These are phyloP conservation scores for Kodamaea plutei DNA, from an alignment of 1,139 yeast species.

Conservation along the genomic window DNA sequence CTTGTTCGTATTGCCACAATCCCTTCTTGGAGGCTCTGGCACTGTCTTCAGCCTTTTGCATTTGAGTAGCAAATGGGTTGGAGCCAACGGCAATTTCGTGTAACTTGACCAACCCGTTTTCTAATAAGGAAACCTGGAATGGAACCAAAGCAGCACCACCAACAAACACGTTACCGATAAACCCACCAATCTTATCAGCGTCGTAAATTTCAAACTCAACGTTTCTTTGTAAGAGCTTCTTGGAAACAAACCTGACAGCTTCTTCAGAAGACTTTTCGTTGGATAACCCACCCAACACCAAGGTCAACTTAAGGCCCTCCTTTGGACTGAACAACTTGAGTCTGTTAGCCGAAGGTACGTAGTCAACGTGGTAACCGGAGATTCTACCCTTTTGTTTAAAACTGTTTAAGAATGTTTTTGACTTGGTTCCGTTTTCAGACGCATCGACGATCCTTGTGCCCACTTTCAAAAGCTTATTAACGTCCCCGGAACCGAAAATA, in stretches of 20 bases:
- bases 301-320: constrained; percentile 65
- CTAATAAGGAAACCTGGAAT: constrained; percentile 57
- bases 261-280: constrained; percentile 49
- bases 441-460: constrained; percentile 72
- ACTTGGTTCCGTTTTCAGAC: constrained; percentile 66
- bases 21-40: constrained; percentile 60
- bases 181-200: constrained; percentile 76
- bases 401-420: constrained; percentile 69
- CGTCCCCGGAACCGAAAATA: constrained; percentile 43
- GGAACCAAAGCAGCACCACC: constrained; percentile 48
- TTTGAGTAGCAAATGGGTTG: constrained; percentile 50
- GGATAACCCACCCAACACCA: constrained; percentile 74
- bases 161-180: constrained; percentile 65
- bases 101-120: constrained; percentile 59
- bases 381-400: constrained; percentile 64
- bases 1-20: constrained; percentile 53
- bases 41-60: constrained; percentile 57
- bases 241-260: constrained; percentile 54
- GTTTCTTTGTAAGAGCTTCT: constrained; percentile 64
- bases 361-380: constrained; percentile 61
- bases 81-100: constrained; percentile 65
- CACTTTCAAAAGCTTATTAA: constrained; percentile 48
- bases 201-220: constrained; percentile 66
- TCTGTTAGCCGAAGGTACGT: constrained; percentile 63
- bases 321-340: constrained; percentile 64